Base-by-base conservation (phyloP, 2,329 filamentous ascomycete genomes). In the Arthrocladium fulminans region DNA sequence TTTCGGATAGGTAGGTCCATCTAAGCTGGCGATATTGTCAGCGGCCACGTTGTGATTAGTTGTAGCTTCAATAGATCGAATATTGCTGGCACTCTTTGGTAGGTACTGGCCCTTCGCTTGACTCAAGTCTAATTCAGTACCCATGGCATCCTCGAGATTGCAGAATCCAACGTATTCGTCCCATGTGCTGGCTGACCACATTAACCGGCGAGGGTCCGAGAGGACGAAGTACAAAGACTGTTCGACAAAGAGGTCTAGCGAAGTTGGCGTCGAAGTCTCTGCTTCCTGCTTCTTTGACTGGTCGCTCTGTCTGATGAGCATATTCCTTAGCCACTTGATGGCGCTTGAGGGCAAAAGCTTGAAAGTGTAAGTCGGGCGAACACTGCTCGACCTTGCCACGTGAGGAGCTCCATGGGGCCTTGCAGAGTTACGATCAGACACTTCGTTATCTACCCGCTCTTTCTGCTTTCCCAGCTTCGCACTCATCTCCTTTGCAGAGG, bases 311-410 rank as follows among this genome's bases (percentile, higher is more conserved):
- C 41, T 35, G 35, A 41, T 25, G 52, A 37, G 32, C 47, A 48
- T 19, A 38, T 17, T 23, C 50, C 51, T 32, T 48, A 35, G 30
- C 24, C 19, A 43, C 52, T 55, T 10, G 49, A 50, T 35, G 17
- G 32, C 32, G 32, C 32, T 30, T 51, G 47, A 30, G 17, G 32
- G 32, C n/a, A 35, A 35, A 6, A 35, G 32, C 13, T 15, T 35
- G 32, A 35, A 35, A 7, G 32, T 35, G 13, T 35, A 35, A n/a
- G 32, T 15, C 13, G 32, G n/a, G 17, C 32, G 32, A n/a, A 35
- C 51, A 40, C n/a, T 54, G 23, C 20, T 49, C 37, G 25, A 57
- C 50, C 15, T 43, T 22, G n/a, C 53, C 43, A 2, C 53, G 37
- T 23, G 44, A 43, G 25, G 51, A n/a, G 7, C 24, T 50, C 40